These are phyloP conservation scores for Panaeolus papilionaceus DNA, from an alignment of 768 basidiomycete species.

Conservation along the genomic window DNA sequence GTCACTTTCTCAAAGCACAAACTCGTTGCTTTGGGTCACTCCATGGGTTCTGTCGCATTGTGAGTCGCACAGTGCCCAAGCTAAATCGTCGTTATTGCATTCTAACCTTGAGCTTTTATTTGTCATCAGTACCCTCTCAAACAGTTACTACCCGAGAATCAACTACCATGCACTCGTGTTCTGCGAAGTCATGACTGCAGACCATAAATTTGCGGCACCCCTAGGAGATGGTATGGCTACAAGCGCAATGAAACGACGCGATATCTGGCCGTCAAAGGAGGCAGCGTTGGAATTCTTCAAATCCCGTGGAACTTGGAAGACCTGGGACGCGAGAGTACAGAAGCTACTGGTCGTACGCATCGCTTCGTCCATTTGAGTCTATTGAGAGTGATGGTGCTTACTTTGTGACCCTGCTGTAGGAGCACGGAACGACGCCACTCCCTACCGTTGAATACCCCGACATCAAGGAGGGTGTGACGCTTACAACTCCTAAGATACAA, in stretches of 20 bases:
- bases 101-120: neutral
- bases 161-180: constrained; percentile 47
- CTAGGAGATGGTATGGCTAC: constrained; percentile 30
- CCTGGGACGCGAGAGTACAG: constrained; percentile 58
- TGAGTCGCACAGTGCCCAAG: constrained; percentile 29
- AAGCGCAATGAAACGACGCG: constrained; percentile 47
- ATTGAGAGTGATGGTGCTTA: neutral
- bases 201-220: constrained; percentile 19
- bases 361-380: neutral
- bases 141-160: constrained; percentile 46
- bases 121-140: constrained; percentile 43
- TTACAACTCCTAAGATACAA: constrained; percentile 51
- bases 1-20: constrained; percentile 55
- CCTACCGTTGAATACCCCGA: constrained; percentile 51
- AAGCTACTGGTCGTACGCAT: constrained; percentile 45
- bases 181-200: constrained; percentile 52
- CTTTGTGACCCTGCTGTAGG: constrained; percentile 34
- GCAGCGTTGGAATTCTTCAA: constrained; percentile 50
- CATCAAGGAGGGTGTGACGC: constrained; percentile 48
- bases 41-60: constrained; percentile 57
- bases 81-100: neutral
- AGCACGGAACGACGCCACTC: constrained; percentile 47
- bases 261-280: constrained; percentile 56
- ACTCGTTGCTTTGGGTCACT: constrained; percentile 61
- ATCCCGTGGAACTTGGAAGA: constrained; percentile 45